These are phyloP conservation scores for Senna tora DNA, from an alignment of 306 rosid species.

Conservation along the genomic window DNA sequence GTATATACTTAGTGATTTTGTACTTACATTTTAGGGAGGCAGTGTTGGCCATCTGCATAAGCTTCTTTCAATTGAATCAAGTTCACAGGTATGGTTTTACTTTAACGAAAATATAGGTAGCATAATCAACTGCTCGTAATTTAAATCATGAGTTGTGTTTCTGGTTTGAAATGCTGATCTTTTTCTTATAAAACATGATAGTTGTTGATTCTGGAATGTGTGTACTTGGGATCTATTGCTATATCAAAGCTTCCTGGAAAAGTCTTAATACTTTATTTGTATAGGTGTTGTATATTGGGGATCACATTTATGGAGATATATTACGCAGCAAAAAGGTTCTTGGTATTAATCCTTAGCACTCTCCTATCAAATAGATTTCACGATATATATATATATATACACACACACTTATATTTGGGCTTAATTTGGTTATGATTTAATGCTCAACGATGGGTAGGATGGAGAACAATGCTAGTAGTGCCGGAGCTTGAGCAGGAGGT, in stretches of 20 bases:
- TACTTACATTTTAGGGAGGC: slow-evolving; percentile 76
- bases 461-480: slow-evolving; percentile 87
- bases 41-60: slow-evolving; percentile 90
- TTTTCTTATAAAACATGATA: background rate
- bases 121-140: background rate
- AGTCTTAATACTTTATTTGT: slow-evolving; percentile 22
- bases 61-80: slow-evolving; percentile 86
- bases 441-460: slow-evolving; percentile 51
- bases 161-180: slow-evolving; percentile 17
- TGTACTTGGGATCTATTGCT: slow-evolving; percentile 20
- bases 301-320: slow-evolving; percentile 97
- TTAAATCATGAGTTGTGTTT: background rate
- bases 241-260: slow-evolving; percentile 23
- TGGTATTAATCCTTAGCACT: slow-evolving; percentile 52
- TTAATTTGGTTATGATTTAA: background rate
- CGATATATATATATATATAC: too few species aligned
- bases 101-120: slow-evolving; percentile 1
- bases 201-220: slow-evolving; percentile 28
- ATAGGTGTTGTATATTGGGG: slow-evolving; percentile 98
- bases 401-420: background rate
- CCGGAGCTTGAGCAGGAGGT: slow-evolving; percentile 85
- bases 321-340: slow-evolving; percentile 97
- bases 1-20: slow-evolving; percentile 24
- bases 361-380: background rate
- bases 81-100: slow-evolving; percentile 73